Conservation (phyloP, 2,329 filamentous ascomycete genomes). For the Berkeleyomyces basicola region DNA sequence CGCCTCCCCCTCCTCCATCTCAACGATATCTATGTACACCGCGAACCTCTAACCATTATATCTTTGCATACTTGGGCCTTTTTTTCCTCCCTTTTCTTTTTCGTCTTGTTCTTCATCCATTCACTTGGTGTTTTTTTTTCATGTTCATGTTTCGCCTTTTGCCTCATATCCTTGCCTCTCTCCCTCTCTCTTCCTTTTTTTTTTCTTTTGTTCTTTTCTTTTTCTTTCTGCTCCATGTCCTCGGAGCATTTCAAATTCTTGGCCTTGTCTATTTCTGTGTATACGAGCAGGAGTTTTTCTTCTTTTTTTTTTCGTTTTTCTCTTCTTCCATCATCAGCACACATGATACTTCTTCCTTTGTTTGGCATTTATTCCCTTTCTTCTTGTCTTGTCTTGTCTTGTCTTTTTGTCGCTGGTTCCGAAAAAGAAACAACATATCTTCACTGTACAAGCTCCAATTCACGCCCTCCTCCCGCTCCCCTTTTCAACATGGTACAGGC, state of each 20-base stretch:
- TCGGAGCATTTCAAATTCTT: neutral
- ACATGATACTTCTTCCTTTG: no score
- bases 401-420: neutral
- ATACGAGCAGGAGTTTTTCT: neutral
- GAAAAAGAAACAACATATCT: neutral
- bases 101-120: neutral
- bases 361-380: neutral
- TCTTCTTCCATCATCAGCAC: neutral
- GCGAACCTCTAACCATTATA: neutral
- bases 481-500: neutral
- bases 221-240: neutral
- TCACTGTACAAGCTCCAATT: neutral
- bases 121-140: neutral
- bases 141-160: neutral
- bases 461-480: neutral
- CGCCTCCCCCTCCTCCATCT: neutral
- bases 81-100: neutral
- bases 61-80: neutral
- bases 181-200: neutral
- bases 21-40: neutral
- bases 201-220: neutral
- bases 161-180: neutral
- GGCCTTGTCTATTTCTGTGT: neutral
- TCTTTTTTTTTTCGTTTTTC: neutral
- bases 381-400: conserved; percentile 1